Evolutionary conservation across 208 protist genomes (phyloP), one percentile per base, ranked within the genome.

Genomic region (Leishmania aethiopica): DNA sequence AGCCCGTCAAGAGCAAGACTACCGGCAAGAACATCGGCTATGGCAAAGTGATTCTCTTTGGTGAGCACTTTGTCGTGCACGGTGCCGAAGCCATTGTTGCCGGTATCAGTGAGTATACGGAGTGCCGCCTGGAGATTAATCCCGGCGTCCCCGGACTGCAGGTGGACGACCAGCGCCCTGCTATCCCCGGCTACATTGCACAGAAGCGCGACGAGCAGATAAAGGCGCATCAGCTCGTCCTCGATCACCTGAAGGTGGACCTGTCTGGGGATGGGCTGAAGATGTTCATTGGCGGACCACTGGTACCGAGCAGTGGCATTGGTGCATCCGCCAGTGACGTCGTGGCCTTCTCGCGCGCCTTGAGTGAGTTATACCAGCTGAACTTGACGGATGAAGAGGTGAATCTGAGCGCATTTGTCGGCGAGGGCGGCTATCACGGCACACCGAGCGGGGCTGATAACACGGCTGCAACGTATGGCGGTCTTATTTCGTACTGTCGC

Each of bases 21-120:
- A 86, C 84, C 42, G 66, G 80, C 25, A 85, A 90, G 75, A 86
- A 95, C 84, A 88, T 90, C 42, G 94, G 92, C 40, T 97, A 90
- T 82, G 95, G 96, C 49, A 98, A 98, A 82, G 87, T 98, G 17
- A 98, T 98, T 79, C 86, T 98, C 13, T 98, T 98, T 66, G 96
- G 96, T 17, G 96, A 98, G 85, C 96, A 98, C 84, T 93, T 97
- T 67, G 96, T 98, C 35, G 96, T 98, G 28, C 88, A 98, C 81
- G 95, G 93, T 40, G 87, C 88, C 19, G 88, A 92, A 22, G 94
- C 94, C 7, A 79, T 98, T 64, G 95, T 97, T 28, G 92, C 93
- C 11, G 92, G 91, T 59, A 89, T 97, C 74, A 86, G 82, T 53
- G 92, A 96, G 87, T 97, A 95, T 85, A 97, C 94, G 4, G 84